Conservation (phyloP, 2,329 filamentous ascomycete species). For the Pseudocercospora eumusae region DNA sequence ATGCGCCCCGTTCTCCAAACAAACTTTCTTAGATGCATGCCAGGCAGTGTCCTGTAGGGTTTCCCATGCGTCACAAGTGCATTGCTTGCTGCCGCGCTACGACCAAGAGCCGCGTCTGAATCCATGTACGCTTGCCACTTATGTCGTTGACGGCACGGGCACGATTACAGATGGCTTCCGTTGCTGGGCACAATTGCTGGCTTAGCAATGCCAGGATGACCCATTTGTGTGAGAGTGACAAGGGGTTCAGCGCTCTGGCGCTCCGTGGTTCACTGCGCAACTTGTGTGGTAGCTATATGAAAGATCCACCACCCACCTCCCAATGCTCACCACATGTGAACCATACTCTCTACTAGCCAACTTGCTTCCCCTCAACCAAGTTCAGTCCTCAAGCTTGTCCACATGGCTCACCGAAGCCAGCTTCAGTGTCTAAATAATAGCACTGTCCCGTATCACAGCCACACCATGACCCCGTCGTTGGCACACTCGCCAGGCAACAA, state of each 20-base stretch:
- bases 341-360: no score
- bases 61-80: constrained; percentile 18
- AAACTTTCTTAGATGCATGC: constrained; percentile 13
- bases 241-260: constrained; percentile 15
- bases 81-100: constrained; percentile 19
- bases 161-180: constrained; percentile 22
- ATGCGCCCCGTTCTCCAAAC: constrained; percentile 6
- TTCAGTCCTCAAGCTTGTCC: not conserved
- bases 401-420: constrained; percentile 25
- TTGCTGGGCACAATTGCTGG: constrained; percentile 22
- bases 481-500: constrained; percentile 30
- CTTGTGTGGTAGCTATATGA: constrained; percentile 19
- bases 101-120: constrained; percentile 21
- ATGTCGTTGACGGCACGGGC: constrained; percentile 23
- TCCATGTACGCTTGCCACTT: constrained; percentile 18
- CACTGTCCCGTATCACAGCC: constrained; percentile 28
- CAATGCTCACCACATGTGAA: no score
- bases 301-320: constrained; percentile 12
- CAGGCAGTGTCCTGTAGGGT: constrained; percentile 14
- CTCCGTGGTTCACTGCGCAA: constrained; percentile 17
- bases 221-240: constrained; percentile 15
- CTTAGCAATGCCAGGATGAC: constrained; percentile 18
- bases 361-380: not conserved
- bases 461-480: constrained; percentile 26
- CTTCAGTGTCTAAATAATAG: constrained; percentile 26